Base-by-base conservation (phyloP, 225 moss, liverwort and hornwort genomes). In the Polytrichum commune region DNA sequence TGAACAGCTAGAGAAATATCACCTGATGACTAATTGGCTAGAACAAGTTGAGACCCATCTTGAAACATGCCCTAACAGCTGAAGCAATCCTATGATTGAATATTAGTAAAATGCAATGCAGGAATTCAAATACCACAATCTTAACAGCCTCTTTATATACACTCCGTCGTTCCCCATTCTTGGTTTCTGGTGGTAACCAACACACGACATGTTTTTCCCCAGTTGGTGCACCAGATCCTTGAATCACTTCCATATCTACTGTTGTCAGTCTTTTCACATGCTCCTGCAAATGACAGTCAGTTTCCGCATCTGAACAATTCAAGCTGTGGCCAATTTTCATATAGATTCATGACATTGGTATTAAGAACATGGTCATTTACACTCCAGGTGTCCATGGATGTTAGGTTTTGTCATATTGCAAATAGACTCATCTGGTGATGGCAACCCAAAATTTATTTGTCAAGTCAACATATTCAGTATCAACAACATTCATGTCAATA, bases 251-350 rank as follows among this genome's bases (percentile, higher is more conserved):
- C 80, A 89, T 77, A 35, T 89, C 89, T 24, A 89, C 69, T 66
- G 89, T 89, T 62, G 89, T 89, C 69, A 89, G 72, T 79, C 73
- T 85, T 77, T 74, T 89, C 69, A 89, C 83, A 71, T 89, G 89
- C 61, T 86, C 86, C 89, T 89, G 80, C 77, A 82, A 27, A 32
- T 5, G 53, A 65, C 18, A 67, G 68, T 55, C 32, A 69, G 27
- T 58, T 20, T 24, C 58, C 23, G n/a, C 1, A 1, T 58, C 22
- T 22, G 58, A 65, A 38, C 54, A 4, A 63, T 64, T 70, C 35
- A 60, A 57, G 23, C 13, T 16, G 13, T 46, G 13, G 13, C 13
- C 46, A 46, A 46, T 46, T 46, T 46, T 46, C 16, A 4, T 46
- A 46, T 46, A 46, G 46, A 46, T 46, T 46, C 16, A 4, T 4